Conservation (phyloP, 2,329 filamentous ascomycete genomes). For the Aspergillus japonicus region DNA sequence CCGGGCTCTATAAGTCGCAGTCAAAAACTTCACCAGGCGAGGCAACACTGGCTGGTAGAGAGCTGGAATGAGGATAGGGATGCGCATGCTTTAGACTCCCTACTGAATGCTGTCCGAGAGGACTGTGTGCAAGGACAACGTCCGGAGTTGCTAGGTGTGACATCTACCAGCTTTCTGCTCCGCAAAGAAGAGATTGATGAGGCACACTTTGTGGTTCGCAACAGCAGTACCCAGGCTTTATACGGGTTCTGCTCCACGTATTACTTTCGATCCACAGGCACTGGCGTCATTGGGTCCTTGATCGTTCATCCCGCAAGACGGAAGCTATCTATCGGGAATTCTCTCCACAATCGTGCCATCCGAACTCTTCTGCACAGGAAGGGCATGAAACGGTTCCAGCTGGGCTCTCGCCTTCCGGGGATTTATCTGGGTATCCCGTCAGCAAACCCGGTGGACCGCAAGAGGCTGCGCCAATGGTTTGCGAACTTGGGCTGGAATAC, state of each 20-base stretch:
- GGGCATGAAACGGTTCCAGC: constrained; percentile 74
- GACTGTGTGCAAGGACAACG: constrained; percentile 60
- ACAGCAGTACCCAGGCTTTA: constrained; percentile 84
- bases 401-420: constrained; percentile 78
- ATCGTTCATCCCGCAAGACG: constrained; percentile 85
- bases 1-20: constrained; percentile 79
- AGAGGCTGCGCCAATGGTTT: constrained; percentile 74
- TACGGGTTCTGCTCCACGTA: constrained; percentile 94
- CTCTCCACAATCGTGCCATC: constrained; percentile 81
- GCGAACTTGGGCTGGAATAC: constrained; percentile 86
- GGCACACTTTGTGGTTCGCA: constrained; percentile 86
- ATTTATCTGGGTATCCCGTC: constrained; percentile 82
- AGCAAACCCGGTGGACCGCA: constrained; percentile 60
- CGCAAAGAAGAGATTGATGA: constrained; percentile 70
- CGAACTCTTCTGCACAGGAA: constrained; percentile 69
- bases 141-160: constrained; percentile 67
- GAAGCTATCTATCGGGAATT: constrained; percentile 86
- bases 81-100: constrained; percentile 67
- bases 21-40: constrained; percentile 82
- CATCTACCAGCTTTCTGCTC: constrained; percentile 73
- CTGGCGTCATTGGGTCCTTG: constrained; percentile 78
- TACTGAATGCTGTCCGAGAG: constrained; percentile 69
- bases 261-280: constrained; percentile 66
- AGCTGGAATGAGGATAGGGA: constrained; percentile 80
- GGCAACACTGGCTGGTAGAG: constrained; percentile 93